A percentile compares a stretch with the other conserved stretches of the same genome.
These are phyloP conservation scores for Russula dissimulans DNA, from an alignment of 768 basidiomycete genomes.

Conservation along the genomic window DNA sequence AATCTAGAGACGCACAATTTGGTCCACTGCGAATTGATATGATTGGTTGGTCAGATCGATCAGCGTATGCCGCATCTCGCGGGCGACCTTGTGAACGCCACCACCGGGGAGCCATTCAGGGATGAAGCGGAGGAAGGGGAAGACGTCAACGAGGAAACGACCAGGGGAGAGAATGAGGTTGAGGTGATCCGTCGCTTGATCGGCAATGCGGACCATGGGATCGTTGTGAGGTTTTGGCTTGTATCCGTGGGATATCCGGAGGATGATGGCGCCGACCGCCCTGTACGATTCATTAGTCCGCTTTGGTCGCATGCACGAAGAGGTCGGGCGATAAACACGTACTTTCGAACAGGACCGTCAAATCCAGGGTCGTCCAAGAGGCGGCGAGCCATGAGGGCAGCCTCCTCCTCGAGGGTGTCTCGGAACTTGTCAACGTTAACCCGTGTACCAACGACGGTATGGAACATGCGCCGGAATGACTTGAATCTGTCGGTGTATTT, in stretches of 20 bases:
- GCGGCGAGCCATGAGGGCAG: slow-evolving; percentile 11
- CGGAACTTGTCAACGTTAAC: slow-evolving; percentile 16
- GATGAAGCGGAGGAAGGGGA: slow-evolving; percentile 21
- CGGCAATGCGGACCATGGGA: slow-evolving; percentile 21
- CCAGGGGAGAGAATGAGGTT: slow-evolving; percentile 12
- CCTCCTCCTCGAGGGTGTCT: slow-evolving; percentile 17
- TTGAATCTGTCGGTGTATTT: slow-evolving; percentile 20
- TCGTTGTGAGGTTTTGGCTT: slow-evolving; percentile 15
- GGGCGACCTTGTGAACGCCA: slow-evolving; percentile 20
- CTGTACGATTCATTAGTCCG: slow-evolving; percentile 1
- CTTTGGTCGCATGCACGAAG: too few relatives aligned
- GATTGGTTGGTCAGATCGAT: slow-evolving; percentile 16
- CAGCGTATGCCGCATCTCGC: slow-evolving; percentile 18
- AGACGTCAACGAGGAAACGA: slow-evolving; percentile 19
- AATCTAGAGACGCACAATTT: slow-evolving; percentile 7
- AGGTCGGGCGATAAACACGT: neutral
- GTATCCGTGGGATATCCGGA: slow-evolving; percentile 20
- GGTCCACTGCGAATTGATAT: slow-evolving; percentile 14
- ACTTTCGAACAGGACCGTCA: slow-evolving; percentile 19
- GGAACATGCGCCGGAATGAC: slow-evolving; percentile 19
- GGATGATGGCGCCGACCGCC: slow-evolving; percentile 17
- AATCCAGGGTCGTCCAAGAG: slow-evolving; percentile 18
- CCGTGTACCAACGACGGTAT: slow-evolving; percentile 17
- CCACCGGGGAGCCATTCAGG: slow-evolving; percentile 24
- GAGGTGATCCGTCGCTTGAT: slow-evolving; percentile 20